Conservation (phyloP, 257 asterid species). For the Solanum pennellii region DNA sequence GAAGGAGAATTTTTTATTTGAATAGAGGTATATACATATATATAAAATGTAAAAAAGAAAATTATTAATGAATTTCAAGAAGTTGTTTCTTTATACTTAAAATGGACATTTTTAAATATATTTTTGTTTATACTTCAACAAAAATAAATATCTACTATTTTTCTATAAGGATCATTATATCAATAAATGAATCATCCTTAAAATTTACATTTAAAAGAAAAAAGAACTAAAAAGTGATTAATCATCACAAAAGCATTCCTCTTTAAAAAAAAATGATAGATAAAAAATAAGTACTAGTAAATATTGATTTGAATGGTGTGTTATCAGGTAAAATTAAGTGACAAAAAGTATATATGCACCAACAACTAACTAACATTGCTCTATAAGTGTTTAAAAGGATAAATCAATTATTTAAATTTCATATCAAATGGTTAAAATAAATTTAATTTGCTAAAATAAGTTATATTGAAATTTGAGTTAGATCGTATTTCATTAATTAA, state of each 20-base stretch:
- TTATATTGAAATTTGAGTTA: not conserved
- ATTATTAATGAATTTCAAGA: not conserved
- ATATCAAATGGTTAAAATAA: not conserved
- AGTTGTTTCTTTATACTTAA: not conserved
- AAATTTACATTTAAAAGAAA: too few relatives aligned
- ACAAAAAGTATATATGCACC: not conserved
- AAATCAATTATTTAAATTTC: too few relatives aligned
- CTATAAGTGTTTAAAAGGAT: too few relatives aligned
- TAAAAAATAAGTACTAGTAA: too few relatives aligned
- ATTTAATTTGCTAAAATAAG: not conserved
- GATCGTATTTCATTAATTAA: not conserved
- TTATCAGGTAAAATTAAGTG: too few relatives aligned
- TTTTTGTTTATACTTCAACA: not conserved
- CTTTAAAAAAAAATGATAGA: not conserved
- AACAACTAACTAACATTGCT: not conserved
- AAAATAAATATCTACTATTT: not conserved
- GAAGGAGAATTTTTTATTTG: not conserved
- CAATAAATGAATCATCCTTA: not conserved
- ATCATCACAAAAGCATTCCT: not conserved
- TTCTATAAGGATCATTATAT: not conserved
- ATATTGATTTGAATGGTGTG: not conserved
- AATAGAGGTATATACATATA: not conserved
- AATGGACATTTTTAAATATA: not conserved
- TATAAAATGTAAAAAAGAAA: too few relatives aligned
- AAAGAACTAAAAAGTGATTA: not conserved